Evolutionary conservation across 495 filamentous ascomycete genomes (phyloP), one percentile per base, ranked within the genome.

Genomic region (Aspergillus mulundensis): DNA sequence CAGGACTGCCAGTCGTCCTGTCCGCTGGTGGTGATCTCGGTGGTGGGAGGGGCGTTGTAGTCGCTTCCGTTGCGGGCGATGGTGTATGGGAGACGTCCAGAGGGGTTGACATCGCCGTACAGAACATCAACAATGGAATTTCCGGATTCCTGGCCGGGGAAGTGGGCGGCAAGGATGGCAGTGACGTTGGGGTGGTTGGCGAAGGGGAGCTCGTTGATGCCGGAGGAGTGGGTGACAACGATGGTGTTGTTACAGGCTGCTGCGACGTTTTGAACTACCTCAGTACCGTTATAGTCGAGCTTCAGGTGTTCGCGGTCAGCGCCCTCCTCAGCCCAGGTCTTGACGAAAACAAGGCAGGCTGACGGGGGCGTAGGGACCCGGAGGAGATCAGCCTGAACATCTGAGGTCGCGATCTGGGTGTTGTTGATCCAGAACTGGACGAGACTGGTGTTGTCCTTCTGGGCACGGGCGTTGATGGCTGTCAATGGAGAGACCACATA

Each of bases 91-190:
- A 94, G 71, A 23, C 82, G 82, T 16, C 90, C 90, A 7, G 83
- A 87, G 0, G 89, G 88, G 19, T 56, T 88, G 88, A 30, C 79
- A 67, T 23, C 82, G 78, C 90, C 90, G 52, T 91, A 88, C 2
- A 94, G 71, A 15, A 95, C 70, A 61, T 91, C 87, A 3, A 81
- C 82, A 0, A 95, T 72, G 0, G 89, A 81, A 36, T 86, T 84
- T 5, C 90, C 90, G 20, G 80, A 85, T 58, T 94, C 89, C 66
- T 94, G 84, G 19, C 89, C 88, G 0, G 88, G 88, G 0, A 93
- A 76, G 63, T 90, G 84, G 16, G 86, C 89, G 47, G 87, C 79
- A 12, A 95, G 62, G 1, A 94, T 80, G 3, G 83, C 89, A 50
- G 87, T 90, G 57, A 95, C 77, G 59, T 81, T 82, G n/a, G 81